Conservation (phyloP, 177 flowering plant species). For the Telopea speciosissima region DNA sequence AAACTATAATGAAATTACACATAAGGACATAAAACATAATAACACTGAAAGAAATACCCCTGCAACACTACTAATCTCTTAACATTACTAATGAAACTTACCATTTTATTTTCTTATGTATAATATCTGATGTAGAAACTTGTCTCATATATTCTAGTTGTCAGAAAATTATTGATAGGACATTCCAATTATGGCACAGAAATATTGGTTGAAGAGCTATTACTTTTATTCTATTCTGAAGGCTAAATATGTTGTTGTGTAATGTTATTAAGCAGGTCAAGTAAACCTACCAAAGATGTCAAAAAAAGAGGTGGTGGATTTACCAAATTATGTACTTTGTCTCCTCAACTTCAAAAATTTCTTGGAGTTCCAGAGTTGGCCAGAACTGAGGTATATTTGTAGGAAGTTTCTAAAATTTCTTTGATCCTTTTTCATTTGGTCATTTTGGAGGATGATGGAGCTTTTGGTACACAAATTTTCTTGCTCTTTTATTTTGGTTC, state of each 20-base stretch:
- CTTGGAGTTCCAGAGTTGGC: constrained; percentile 63
- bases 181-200: not conserved
- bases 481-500: constrained; percentile 9
- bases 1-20: too few species aligned
- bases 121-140: not conserved
- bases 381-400: constrained; percentile 60
- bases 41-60: too few species aligned
- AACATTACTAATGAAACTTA: too few species aligned
- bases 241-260: not conserved
- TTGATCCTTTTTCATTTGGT: constrained; percentile 1
- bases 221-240: not conserved
- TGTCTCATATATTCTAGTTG: too few species aligned
- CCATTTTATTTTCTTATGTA: not conserved
- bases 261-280: constrained; percentile 29
- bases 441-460: not conserved
- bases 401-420: not conserved
- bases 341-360: constrained; percentile 71
- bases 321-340: constrained; percentile 64
- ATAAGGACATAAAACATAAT: too few species aligned
- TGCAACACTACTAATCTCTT: too few species aligned
- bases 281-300: constrained; percentile 32
- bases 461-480: constrained; percentile 7
- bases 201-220: not conserved
- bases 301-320: constrained; percentile 57
- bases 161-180: not conserved